Evolutionary conservation across 495 filamentous ascomycete species (phyloP), one percentile per base, ranked within the genome.

Genomic region (Aspergillus carlsbadensis): DNA sequence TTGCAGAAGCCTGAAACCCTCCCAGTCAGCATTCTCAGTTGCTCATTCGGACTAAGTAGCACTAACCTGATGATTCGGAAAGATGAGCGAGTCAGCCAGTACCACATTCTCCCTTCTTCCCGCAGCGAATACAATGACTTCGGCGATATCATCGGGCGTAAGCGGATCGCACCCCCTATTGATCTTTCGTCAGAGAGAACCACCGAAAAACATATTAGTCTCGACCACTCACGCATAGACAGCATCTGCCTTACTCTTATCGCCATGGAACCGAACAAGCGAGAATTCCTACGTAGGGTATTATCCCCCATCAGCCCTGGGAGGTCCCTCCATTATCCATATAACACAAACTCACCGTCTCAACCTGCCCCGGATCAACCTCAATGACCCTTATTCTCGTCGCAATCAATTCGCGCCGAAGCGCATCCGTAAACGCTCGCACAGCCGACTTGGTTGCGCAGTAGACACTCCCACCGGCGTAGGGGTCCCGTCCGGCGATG

Each of bases 221-320:
- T n/a, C n/a, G n/a, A n/a, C n/a, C n/a, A n/a, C n/a, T n/a, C n/a
- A 92, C 89, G 87, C 84, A 74, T 98, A 98, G 57, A 97, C 91
- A 22, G 90, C 89, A 78, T 96, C 89, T 14, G 94, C 94, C 79
- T 96, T 97, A 22, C 77, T 65, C 77, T 95, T 93, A 69, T 98
- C 94, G 8, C 94, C 94, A 56, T 91, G 84, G 67, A 94, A 98
- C 41, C 94, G 83, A 41, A 98, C 92, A 34, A 98, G 78, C 1
- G 90, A 95, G 73, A 98, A 98, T 72, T 98, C 92, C 84, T 90
- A 51, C 10, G n/a, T 13, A 36, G 45, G 46, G 35, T n/a, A n/a
- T n/a, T n/a, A n/a, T n/a, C n/a, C 40, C 7, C 34, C 45, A 5
- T 61, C 52, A 59, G 56, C 42, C 39, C 11, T 2, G 10, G n/a